A percentile compares a stretch with the other conserved stretches of the same genome.
phyloP scores from a whole-genome alignment of 768 basidiomycete species.

The Leccinum ochraceum region DNA sequence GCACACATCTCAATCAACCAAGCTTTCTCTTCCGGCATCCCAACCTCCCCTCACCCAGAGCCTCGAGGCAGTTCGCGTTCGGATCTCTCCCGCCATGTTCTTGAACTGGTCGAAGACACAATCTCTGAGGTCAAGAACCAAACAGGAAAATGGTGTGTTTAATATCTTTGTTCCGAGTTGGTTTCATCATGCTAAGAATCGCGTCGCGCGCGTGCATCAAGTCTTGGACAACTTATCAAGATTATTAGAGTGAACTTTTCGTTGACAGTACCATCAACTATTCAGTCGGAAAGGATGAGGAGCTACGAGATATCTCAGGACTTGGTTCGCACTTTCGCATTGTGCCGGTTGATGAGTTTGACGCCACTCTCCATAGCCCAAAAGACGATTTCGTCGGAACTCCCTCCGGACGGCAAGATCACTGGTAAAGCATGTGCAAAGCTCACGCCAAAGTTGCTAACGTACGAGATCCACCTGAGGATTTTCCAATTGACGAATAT shows the following conservation, averaged over 20 bases:
- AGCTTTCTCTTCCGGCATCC: too few species aligned
- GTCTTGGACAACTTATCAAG: slow-evolving; percentile 89
- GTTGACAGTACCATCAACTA: slow-evolving; percentile 89
- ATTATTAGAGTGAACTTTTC: slow-evolving; percentile 82
- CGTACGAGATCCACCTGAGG: slow-evolving; percentile 42
- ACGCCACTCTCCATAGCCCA: slow-evolving; percentile 55
- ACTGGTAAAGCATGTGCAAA: slow-evolving; percentile 79
- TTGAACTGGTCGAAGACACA: slow-evolving; percentile 51
- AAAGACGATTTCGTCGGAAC: slow-evolving; percentile 92
- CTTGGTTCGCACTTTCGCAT: slow-evolving; percentile 55
- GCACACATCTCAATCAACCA: too few species aligned
- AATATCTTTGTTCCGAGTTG: background rate
- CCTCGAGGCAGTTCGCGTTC: too few species aligned
- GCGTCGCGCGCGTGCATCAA: slow-evolving; percentile 30
- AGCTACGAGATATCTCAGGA: slow-evolving; percentile 90
- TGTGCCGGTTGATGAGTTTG: background rate
- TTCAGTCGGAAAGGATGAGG: slow-evolving; percentile 86
- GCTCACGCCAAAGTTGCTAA: slow-evolving; percentile 78
- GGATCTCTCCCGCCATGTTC: too few species aligned
- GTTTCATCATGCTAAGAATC: slow-evolving; percentile 8
- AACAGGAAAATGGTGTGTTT: slow-evolving; percentile 84
- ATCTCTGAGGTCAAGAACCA: slow-evolving; percentile 99
- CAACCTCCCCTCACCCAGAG: too few species aligned
- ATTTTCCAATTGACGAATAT: slow-evolving; percentile 10
- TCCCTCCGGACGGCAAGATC: slow-evolving; percentile 80